These are phyloP conservation scores for Teratosphaeria nubilosa DNA, from an alignment of 2,329 filamentous ascomycete genomes.

Conservation along the genomic window DNA sequence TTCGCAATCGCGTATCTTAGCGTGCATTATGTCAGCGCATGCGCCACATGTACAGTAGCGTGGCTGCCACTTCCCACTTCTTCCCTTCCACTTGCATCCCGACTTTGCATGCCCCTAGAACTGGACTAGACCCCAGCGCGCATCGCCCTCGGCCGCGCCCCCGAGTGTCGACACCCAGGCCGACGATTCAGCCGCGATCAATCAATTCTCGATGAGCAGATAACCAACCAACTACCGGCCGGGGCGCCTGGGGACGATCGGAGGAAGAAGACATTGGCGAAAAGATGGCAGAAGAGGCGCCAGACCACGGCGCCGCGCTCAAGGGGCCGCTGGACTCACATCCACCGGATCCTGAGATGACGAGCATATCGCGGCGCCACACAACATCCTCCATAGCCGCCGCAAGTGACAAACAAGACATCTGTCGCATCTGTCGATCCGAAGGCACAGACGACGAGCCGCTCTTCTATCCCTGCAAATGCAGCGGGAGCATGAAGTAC, in stretches of 20 bases:
- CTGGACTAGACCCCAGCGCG: neutral
- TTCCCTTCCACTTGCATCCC: neutral
- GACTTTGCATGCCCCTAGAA: neutral
- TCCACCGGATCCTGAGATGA: slow-evolving; percentile 11
- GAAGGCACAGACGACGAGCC: slow-evolving; percentile 75
- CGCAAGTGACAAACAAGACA: slow-evolving; percentile 43
- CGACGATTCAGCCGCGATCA: neutral
- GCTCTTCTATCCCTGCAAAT: slow-evolving; percentile 96
- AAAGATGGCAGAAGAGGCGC: neutral
- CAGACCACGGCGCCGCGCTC: neutral
- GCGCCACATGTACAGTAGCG: neutral
- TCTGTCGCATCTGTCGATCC: slow-evolving; percentile 93
- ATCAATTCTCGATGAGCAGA: neutral
- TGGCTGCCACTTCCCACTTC: neutral
- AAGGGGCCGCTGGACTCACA: slow-evolving; percentile 2
- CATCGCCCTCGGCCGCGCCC: neutral
- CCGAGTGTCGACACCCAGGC: neutral
- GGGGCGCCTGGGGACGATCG: neutral
- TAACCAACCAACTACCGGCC: neutral
- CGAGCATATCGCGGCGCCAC: slow-evolving; percentile 1
- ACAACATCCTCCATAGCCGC: slow-evolving; percentile 11
- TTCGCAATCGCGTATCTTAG: neutral
- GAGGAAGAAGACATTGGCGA: neutral
- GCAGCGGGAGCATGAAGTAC: slow-evolving; percentile 96
- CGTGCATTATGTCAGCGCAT: neutral